Conservation (phyloP, 192 early-diverging fungal genomes). For the Linnemannia exigua region DNA sequence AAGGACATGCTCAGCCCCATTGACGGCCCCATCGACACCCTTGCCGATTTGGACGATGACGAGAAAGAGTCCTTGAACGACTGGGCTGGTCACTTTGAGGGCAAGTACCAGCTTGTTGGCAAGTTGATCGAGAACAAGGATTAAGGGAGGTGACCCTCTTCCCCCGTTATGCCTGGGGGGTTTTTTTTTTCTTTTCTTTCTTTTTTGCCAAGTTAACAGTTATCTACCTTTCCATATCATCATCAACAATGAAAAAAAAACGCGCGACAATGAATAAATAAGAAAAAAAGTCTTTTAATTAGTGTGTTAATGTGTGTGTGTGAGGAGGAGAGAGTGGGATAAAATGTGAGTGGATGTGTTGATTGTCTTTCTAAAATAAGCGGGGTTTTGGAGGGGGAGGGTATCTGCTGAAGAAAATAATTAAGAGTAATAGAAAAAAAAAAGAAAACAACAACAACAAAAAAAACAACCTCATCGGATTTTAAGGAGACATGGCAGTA, state of each 20-base stretch:
- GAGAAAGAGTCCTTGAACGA: constrained; percentile 83
- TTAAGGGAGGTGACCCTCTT: no score
- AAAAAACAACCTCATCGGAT: no score
- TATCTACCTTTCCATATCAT: no score
- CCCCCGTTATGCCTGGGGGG: no score
- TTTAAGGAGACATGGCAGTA: constrained; percentile 32
- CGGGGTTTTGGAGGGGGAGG: not conserved
- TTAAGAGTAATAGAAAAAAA: constrained; percentile 12
- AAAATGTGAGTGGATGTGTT: not conserved
- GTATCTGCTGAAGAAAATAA: constrained; percentile 14
- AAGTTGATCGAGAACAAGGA: constrained; percentile 71
- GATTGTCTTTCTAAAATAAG: not conserved
- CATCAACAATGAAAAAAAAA: no score
- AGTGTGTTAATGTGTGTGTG: not conserved
- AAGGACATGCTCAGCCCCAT: constrained; percentile 75
- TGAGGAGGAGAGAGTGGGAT: not conserved
- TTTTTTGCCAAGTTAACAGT: no score
- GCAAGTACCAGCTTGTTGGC: constrained; percentile 84
- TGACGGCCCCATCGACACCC: constrained; percentile 81
- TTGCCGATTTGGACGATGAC: constrained; percentile 81
- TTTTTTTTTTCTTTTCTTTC: not conserved
- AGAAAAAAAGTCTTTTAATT: constrained; percentile 2
- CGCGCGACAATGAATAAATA: constrained; percentile 9
- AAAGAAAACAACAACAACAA: not conserved
- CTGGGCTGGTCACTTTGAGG: constrained; percentile 85